Conservation (phyloP, 2,329 filamentous ascomycete species). For the Graphium sp. region DNA sequence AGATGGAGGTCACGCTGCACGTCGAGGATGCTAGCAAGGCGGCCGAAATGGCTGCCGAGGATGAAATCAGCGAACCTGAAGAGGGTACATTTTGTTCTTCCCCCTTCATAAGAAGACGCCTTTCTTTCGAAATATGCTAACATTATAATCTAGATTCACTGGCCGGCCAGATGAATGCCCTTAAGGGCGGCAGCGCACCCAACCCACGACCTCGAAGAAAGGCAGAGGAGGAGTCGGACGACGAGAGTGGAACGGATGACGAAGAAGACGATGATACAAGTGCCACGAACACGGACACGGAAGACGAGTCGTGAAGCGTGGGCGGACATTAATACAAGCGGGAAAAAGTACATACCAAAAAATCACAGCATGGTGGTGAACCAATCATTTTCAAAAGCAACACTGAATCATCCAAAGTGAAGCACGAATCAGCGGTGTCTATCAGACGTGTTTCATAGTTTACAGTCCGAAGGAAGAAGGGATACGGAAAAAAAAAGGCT, state of each 20-base stretch:
- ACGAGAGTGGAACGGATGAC: constrained; percentile 67
- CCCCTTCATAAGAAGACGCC: constrained; percentile 2
- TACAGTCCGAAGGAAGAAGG: too few relatives aligned
- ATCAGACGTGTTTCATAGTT: too few relatives aligned
- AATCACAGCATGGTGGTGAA: too few relatives aligned
- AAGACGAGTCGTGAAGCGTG: constrained; percentile 35
- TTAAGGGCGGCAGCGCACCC: constrained; percentile 52
- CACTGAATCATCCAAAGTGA: too few relatives aligned
- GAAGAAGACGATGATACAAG: constrained; percentile 51
- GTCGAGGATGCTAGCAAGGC: constrained; percentile 85
- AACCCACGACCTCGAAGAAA: constrained; percentile 39
- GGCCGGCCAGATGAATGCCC: constrained; percentile 76
- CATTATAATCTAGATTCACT: constrained; percentile 49
- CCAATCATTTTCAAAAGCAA: too few relatives aligned
- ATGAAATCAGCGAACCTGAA: constrained; percentile 94
- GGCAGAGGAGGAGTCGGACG: constrained; percentile 45
- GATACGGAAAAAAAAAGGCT: too few relatives aligned
- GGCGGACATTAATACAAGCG: neutral
- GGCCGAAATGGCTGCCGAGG: constrained; percentile 62
- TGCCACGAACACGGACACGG: constrained; percentile 52
- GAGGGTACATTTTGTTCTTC: constrained; percentile 54
- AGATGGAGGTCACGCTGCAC: constrained; percentile 74
- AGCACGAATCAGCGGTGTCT: too few relatives aligned
- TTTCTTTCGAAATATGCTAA: constrained; percentile 9
- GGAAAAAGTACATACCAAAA: neutral